A percentile compares a stretch with the other conserved stretches of the same genome.
Conservation (phyloP, 192 early-diverging fungal species). For the Backusella circina region DNA sequence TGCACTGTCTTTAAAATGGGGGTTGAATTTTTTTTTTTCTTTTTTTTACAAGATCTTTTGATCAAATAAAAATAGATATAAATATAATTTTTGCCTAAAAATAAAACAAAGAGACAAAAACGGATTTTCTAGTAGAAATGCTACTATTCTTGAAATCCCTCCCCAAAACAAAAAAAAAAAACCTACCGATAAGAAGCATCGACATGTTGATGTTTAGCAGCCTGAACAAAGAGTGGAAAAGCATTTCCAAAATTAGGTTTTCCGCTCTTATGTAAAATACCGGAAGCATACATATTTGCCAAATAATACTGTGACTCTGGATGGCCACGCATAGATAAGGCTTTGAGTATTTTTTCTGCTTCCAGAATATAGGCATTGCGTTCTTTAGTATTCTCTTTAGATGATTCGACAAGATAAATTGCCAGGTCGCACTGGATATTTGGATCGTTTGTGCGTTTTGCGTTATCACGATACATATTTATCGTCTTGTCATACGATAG, state of each 20-base stretch:
- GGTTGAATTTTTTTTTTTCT: not conserved
- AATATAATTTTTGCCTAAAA: not conserved
- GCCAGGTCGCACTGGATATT: slow-evolving; percentile 61
- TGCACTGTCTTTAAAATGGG: not conserved
- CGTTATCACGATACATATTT: slow-evolving; percentile 57
- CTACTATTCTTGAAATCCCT: not conserved
- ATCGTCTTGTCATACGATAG: slow-evolving; percentile 50
- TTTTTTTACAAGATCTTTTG: not conserved
- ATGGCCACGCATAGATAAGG: slow-evolving; percentile 39
- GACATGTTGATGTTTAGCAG: slow-evolving; percentile 63
- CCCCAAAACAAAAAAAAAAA: slow-evolving; percentile 5
- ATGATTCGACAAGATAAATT: slow-evolving; percentile 53
- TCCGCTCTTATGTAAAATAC: slow-evolving; percentile 47
- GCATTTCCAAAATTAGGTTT: slow-evolving; percentile 61
- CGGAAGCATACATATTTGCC: slow-evolving; percentile 61
- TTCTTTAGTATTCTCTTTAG: slow-evolving; percentile 35
- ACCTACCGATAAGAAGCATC: slow-evolving; percentile 52
- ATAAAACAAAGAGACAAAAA: not conserved
- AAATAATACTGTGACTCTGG: slow-evolving; percentile 62
- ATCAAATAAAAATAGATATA: not conserved
- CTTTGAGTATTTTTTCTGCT: slow-evolving; percentile 52
- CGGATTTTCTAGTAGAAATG: not conserved
- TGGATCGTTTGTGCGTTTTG: slow-evolving; percentile 54
- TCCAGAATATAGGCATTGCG: slow-evolving; percentile 46
- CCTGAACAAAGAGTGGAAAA: slow-evolving; percentile 57